A percentile compares a stretch with the other conserved stretches of the same genome.
phyloP scores from a whole-genome alignment of 768 basidiomycete genomes.

The Hortiboletus flavorubellus region DNA sequence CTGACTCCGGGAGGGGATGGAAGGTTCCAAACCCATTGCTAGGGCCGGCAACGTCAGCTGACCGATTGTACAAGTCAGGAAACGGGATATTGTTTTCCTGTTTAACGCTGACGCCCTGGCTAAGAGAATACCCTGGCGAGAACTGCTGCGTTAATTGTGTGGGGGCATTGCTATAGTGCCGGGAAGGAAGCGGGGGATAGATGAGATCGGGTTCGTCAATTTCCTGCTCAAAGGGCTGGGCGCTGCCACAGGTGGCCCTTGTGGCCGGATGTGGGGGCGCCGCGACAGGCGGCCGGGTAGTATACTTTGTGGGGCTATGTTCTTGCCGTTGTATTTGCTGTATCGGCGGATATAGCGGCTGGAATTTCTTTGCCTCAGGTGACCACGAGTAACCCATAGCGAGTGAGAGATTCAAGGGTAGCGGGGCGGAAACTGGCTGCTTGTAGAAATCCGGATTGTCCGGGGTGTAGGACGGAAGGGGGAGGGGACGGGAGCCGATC shows the following conservation, averaged over 20 bases:
- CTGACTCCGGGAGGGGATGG: slow-evolving; percentile 26
- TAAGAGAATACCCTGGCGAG: slow-evolving; percentile 22
- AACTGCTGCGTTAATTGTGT: slow-evolving; percentile 20
- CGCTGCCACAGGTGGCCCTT: slow-evolving; percentile 10
- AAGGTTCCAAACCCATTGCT: slow-evolving; percentile 21
- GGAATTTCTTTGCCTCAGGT: slow-evolving; percentile 33
- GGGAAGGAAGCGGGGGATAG: slow-evolving; percentile 24
- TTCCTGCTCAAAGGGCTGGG: slow-evolving; percentile 24
- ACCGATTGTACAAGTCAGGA: slow-evolving; percentile 25
- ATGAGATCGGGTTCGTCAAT: slow-evolving; percentile 26
- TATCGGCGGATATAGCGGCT: slow-evolving; percentile 34
- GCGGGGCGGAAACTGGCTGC: slow-evolving; percentile 32
- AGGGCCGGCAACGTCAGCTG: slow-evolving; percentile 22
- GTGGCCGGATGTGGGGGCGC: slow-evolving; percentile 11
- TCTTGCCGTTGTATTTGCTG: slow-evolving; percentile 28
- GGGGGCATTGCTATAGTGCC: slow-evolving; percentile 22
- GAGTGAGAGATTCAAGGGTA: slow-evolving; percentile 31
- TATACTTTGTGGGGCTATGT: slow-evolving; percentile 21
- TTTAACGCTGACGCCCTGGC: slow-evolving; percentile 23
- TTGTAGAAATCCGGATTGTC: slow-evolving; percentile 30
- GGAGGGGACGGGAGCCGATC: slow-evolving; percentile 21
- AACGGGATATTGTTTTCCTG: slow-evolving; percentile 28
- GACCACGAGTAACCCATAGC: slow-evolving; percentile 34
- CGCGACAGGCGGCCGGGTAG: slow-evolving; percentile 11
- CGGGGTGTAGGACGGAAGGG: slow-evolving; percentile 21